Evolutionary conservation across 1,284 basidiomycete species (phyloP), one percentile per base, ranked within the genome.

Genomic region (Apiotrichum laibachii): DNA sequence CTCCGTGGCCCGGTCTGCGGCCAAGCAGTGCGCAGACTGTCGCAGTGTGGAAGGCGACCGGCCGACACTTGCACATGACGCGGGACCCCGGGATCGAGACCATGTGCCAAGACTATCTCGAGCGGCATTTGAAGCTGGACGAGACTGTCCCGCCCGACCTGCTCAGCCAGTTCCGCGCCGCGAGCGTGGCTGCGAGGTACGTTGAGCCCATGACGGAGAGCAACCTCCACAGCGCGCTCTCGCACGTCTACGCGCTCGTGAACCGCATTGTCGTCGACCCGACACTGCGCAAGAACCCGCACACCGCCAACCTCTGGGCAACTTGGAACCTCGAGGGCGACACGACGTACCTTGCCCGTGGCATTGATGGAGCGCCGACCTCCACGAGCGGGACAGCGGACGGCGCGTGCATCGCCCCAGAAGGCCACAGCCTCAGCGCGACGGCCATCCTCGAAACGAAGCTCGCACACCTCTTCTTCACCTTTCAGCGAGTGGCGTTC

Each of bases 281-380:
- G 16, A 33, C 21, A 11, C 40, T 52, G 39, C 39, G 50, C 39
- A 31, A 19, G 16, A 26, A 52, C 26, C 39, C 22, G 22, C 7
- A 8, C 21, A 43, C 31, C 22, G 50, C 50, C 12, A 39, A 52
- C 31, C 40, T 52, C 13, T 52, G 40, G 39, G 15, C 50, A 5
- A 33, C 16, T 16, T 52, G 50, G 50, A 33, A 52, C 19, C 9
- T 52, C 16, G 50, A 52, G 18, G 40, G 40, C 22, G 40, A 52
- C 50, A 43, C 40, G 39, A 52, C 50, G 9, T 52, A 52, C 35
- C 50, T 52, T 5, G 50, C 50, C 13, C 26, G 26, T 26, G 50
- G 50, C 16, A 6, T 52, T 15, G 39, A 42, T 15, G 50, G 50
- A 2, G 10, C 9, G 12, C 4, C 10, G 16, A 43, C 39, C 8